Conservation (phyloP, 2,329 filamentous ascomycete species). For the Epichloe bromicola region DNA sequence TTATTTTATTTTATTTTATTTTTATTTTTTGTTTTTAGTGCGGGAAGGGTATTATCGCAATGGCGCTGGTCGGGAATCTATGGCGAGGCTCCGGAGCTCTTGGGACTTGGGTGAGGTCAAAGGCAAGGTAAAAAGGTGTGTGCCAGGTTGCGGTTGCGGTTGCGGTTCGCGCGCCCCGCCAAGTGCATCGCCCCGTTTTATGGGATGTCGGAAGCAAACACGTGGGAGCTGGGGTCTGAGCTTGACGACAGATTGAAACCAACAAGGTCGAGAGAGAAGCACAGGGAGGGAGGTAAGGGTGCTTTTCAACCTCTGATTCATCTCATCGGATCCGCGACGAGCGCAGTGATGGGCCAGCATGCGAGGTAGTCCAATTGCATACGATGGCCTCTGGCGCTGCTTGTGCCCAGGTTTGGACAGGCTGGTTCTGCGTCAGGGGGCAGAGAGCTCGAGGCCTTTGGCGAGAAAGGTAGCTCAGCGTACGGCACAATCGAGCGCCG, state of each 20-base stretch:
- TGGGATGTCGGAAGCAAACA: neutral
- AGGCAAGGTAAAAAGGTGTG: neutral
- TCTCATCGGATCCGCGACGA: neutral
- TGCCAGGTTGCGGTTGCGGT: too few species aligned
- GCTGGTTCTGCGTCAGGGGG: slow-evolving; percentile 20
- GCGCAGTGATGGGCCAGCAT: slow-evolving; percentile 9
- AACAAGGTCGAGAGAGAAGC: too few species aligned
- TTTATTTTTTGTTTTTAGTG: neutral
- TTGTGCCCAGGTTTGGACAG: slow-evolving; percentile 44
- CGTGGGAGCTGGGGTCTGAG: neutral
- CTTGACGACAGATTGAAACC: neutral
- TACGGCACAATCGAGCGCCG: neutral
- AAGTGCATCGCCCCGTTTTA: slow-evolving; percentile 17
- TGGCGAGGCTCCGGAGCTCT: neutral
- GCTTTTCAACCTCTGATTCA: too few species aligned
- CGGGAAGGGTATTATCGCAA: neutral
- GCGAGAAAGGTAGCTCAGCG: slow-evolving; percentile 3
- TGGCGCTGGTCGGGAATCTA: neutral
- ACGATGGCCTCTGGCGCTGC: slow-evolving; percentile 52
- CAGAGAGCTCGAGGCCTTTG: slow-evolving; percentile 11
- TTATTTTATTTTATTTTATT: too few species aligned
- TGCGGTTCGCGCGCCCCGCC: slow-evolving; percentile 11
- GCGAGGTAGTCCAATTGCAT: slow-evolving; percentile 20
- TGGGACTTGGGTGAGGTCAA: neutral
- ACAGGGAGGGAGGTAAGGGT: too few species aligned